Percentiles rank a stretch among this genome's conserved stretches.
phyloP scores from a whole-genome alignment of 208 protist species.

The Wallacemonas sp. region DNA sequence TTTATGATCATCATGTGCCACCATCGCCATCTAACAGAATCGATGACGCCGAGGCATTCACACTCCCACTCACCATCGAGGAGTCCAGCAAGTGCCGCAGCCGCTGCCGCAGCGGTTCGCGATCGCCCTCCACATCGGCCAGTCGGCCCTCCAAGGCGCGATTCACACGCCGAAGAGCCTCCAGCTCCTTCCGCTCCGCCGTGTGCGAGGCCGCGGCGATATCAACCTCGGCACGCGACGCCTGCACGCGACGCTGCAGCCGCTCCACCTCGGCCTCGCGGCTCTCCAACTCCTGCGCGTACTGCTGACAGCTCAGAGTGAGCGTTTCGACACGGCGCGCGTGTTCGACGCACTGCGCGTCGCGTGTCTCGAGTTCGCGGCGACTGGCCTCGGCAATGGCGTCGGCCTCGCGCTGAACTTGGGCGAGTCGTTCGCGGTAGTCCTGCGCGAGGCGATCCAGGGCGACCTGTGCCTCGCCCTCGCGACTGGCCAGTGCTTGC shows the following conservation, averaged over 20 bases:
- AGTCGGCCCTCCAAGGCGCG: slow-evolving; percentile 62
- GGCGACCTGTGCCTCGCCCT: slow-evolving; percentile 16
- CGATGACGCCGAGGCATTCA: neutral
- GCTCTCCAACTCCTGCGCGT: neutral
- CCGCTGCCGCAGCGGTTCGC: slow-evolving; percentile 75
- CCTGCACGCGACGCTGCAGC: slow-evolving; percentile 3
- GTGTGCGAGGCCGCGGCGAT: neutral
- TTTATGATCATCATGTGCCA: too few species aligned
- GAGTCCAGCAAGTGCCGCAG: slow-evolving; percentile 59
- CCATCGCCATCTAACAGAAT: too few species aligned
- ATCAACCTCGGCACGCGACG: neutral
- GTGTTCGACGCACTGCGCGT: neutral
- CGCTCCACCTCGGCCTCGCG: neutral
- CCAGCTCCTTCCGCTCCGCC: slow-evolving; percentile 48
- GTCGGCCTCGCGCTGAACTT: neutral
- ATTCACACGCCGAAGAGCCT: slow-evolving; percentile 66
- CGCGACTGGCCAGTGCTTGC: neutral
- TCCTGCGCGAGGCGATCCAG: slow-evolving; percentile 1
- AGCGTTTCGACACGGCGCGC: slow-evolving; percentile 4
- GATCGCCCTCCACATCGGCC: slow-evolving; percentile 63
- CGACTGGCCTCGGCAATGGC: neutral
- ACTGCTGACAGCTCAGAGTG: slow-evolving; percentile 9
- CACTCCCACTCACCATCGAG: neutral
- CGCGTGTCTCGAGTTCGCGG: neutral
- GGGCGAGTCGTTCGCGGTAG: neutral